These are phyloP conservation scores for Diphasiastrum complanatum DNA, from an alignment of 83 land plant species.

Conservation along the genomic window DNA sequence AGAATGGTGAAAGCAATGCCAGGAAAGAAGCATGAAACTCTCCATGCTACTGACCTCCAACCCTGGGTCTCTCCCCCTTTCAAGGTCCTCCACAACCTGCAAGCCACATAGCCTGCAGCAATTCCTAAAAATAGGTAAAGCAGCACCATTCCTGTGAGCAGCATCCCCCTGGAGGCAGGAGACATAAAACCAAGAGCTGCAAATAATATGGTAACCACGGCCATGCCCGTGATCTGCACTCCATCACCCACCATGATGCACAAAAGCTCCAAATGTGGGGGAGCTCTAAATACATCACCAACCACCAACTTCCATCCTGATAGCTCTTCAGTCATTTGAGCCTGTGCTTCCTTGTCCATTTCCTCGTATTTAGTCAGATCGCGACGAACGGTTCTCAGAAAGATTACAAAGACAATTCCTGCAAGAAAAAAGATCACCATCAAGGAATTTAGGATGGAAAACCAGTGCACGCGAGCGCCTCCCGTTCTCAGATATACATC, in stretches of 20 bases:
- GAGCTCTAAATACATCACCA: constrained; percentile 60
- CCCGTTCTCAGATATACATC: constrained; percentile 51
- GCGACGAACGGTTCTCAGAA: constrained; percentile 54
- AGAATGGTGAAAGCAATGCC: constrained; percentile 50
- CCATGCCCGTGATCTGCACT: constrained; percentile 50
- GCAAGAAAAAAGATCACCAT: constrained; percentile 56
- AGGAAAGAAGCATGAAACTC: constrained; percentile 66
- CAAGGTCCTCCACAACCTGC: constrained; percentile 52
- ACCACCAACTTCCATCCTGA: constrained; percentile 71
- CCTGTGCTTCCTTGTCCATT: constrained; percentile 56
- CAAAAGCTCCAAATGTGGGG: constrained; percentile 36
- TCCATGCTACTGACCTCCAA: constrained; percentile 65
- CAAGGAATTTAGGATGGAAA: constrained; percentile 48
- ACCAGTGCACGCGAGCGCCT: constrained; percentile 60
- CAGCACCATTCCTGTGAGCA: constrained; percentile 50
- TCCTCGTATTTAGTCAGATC: constrained; percentile 56
- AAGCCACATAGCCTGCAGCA: constrained; percentile 43
- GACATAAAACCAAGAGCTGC: constrained; percentile 55
- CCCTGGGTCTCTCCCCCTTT: constrained; percentile 44
- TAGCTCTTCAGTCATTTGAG: constrained; percentile 60
- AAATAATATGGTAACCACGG: constrained; percentile 42
- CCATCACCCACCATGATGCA: constrained; percentile 59
- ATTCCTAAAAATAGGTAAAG: constrained; percentile 52
- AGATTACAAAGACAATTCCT: constrained; percentile 58
- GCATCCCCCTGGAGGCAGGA: constrained; percentile 60